Evolutionary conservation across 768 basidiomycete species (phyloP).

Genomic region (Collybia mongolica): DNA sequence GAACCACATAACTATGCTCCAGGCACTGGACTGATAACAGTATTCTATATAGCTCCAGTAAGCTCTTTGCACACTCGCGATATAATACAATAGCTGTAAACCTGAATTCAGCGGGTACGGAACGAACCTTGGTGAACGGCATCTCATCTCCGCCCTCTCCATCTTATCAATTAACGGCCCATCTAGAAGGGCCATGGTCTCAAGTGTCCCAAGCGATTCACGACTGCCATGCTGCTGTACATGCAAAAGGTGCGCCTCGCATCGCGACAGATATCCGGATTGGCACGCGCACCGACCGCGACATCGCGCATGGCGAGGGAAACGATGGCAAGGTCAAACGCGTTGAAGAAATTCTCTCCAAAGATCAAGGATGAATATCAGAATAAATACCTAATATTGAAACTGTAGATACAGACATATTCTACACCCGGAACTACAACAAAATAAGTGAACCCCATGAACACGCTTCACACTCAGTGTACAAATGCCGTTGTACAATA

Average conservation of each 20-base stretch:
- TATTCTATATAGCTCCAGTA: conserved; percentile 62
- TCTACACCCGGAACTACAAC: background rate
- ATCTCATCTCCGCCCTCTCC: background rate
- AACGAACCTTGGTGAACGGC: conserved; percentile 71
- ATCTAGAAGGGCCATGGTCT: conserved; percentile 80
- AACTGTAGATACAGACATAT: background rate
- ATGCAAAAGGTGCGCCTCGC: conserved; percentile 69
- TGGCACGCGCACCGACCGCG: conserved; percentile 80
- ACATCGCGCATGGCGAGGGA: conserved; percentile 59
- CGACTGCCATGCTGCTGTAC: conserved; percentile 87
- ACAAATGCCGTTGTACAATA: background rate
- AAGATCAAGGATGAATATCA: conserved; percentile 21
- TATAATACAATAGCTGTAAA: background rate
- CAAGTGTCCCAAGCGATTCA: conserved; percentile 85
- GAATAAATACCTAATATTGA: no score
- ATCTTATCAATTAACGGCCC: background rate
- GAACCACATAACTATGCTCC: background rate
- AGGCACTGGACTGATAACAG: background rate
- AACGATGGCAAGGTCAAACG: conserved; percentile 80
- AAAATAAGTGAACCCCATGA: background rate
- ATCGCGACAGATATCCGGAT: conserved; percentile 94
- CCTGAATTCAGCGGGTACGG: conserved; percentile 71
- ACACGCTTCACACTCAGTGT: background rate
- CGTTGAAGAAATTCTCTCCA: conserved; percentile 75
- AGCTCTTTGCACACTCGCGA: conserved; percentile 21